A percentile compares a stretch with the other conserved stretches of the same genome.
Evolutionary conservation across 768 basidiomycete species (phyloP).

Genomic region (Cantharellus cinnabarinus): DNA sequence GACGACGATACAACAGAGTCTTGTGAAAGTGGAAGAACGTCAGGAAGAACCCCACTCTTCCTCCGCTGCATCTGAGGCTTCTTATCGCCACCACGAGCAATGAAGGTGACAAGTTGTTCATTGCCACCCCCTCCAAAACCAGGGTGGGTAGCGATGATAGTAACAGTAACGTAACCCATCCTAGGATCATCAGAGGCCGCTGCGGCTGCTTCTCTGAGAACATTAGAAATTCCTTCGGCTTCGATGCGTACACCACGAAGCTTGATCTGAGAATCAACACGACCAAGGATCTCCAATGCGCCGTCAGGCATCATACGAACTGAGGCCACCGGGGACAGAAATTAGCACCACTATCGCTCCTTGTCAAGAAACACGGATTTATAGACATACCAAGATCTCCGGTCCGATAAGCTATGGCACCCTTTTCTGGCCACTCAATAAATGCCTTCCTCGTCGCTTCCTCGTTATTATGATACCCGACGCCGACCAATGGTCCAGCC

Average conservation of each 20-base stretch:
- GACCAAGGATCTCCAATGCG: slow-evolving; percentile 29
- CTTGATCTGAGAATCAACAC: slow-evolving; percentile 33
- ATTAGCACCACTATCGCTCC: neutral
- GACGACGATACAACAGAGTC: neutral
- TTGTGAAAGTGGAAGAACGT: neutral
- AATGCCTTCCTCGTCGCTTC: slow-evolving; percentile 28
- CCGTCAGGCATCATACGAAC: neutral
- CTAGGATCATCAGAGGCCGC: too few relatives aligned
- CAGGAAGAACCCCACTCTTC: neutral
- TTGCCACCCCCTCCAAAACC: slow-evolving; percentile 23
- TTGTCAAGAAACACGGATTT: neutral
- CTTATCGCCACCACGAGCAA: slow-evolving; percentile 19
- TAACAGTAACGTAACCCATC: neutral
- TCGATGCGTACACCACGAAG: slow-evolving; percentile 34
- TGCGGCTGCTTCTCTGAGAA: slow-evolving; percentile 18
- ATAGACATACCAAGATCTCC: slow-evolving; percentile 20
- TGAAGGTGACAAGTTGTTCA: slow-evolving; percentile 28
- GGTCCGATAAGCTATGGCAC: slow-evolving; percentile 27
- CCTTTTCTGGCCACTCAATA: slow-evolving; percentile 24
- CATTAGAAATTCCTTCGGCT: slow-evolving; percentile 11
- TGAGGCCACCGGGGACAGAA: neutral
- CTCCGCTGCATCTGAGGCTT: slow-evolving; percentile 11
- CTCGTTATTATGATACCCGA: slow-evolving; percentile 27
- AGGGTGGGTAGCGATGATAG: neutral
- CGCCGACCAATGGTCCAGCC: slow-evolving; percentile 29